These are phyloP conservation scores for Fusarium solani-melongenae DNA, from an alignment of 2,329 filamentous ascomycete genomes.

Conservation along the genomic window DNA sequence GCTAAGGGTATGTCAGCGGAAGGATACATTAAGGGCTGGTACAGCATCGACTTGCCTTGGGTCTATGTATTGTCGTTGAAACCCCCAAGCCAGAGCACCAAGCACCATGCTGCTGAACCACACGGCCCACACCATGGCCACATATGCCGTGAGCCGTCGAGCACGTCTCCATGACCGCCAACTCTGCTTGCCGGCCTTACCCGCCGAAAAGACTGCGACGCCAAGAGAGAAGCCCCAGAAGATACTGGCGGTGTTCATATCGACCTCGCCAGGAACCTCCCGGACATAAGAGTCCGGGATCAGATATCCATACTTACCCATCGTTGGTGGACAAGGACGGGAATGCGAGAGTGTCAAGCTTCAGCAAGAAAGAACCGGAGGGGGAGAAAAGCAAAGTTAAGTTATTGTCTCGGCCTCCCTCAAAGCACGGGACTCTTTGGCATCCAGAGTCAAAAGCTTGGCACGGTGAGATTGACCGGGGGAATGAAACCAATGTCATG, in stretches of 20 bases:
- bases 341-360: neutral
- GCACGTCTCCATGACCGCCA: constrained; percentile 28
- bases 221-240: constrained; percentile 41
- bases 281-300: constrained; percentile 38
- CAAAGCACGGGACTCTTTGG: neutral
- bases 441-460: neutral
- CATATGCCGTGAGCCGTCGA: constrained; percentile 23
- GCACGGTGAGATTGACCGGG: neutral
- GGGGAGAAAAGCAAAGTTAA: neutral
- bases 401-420: neutral
- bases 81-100: constrained; percentile 34
- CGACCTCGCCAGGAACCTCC: constrained; percentile 28
- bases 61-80: constrained; percentile 37
- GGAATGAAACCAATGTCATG: neutral
- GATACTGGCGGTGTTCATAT: constrained; percentile 40
- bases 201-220: constrained; percentile 20
- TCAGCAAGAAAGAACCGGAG: neutral
- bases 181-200: constrained; percentile 23
- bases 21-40: too few relatives aligned
- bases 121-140: constrained; percentile 38
- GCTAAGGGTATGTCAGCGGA: neutral
- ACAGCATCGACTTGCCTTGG: constrained; percentile 26
- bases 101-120: constrained; percentile 39
- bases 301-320: constrained; percentile 38
- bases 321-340: neutral